Percentiles rank a stretch among this genome's conserved stretches.
Conservation (phyloP, 306 rosid genomes). For the Prinsepia uniflora region DNA sequence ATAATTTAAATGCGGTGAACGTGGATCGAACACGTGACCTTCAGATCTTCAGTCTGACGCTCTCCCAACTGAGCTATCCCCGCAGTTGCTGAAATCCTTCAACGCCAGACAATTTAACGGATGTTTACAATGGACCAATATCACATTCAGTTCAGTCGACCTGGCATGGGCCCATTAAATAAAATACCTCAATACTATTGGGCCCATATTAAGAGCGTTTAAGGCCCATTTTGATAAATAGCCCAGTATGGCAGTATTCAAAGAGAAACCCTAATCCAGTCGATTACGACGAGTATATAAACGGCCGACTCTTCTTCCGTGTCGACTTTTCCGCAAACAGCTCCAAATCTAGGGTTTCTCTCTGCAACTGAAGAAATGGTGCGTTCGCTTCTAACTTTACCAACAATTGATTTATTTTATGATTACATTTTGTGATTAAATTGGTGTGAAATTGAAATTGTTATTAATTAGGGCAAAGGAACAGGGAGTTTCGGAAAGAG, state of each 20-base stretch:
- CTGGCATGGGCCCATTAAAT: not conserved
- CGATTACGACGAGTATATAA: not conserved
- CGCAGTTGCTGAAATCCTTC: not conserved
- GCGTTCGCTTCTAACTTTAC: not conserved
- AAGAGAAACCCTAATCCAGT: slow-evolving; percentile 24
- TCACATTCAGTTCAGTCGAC: not conserved
- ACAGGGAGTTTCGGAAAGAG: slow-evolving; percentile 19
- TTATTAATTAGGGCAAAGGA: slow-evolving; percentile 21
- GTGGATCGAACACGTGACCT: slow-evolving; percentile 77
- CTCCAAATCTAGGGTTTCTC: slow-evolving; percentile 21
- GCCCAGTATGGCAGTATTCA: not conserved
- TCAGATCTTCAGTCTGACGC: slow-evolving; percentile 83
- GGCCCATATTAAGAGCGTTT: not conserved
- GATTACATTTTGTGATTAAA: not conserved
- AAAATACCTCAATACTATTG: not conserved
- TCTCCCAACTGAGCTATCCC: slow-evolving; percentile 93
- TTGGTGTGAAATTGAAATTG: not conserved
- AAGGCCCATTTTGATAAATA: not conserved
- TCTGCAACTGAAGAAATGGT: slow-evolving; percentile 24
- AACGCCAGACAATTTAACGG: too few species aligned
- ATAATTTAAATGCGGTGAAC: slow-evolving; percentile 44
- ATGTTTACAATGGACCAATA: too few species aligned
- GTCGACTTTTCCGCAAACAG: not conserved
- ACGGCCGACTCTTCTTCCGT: not conserved
- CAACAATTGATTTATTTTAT: not conserved